Conservation (phyloP, 441 rosid species). For the Metrosideros polymorpha region DNA sequence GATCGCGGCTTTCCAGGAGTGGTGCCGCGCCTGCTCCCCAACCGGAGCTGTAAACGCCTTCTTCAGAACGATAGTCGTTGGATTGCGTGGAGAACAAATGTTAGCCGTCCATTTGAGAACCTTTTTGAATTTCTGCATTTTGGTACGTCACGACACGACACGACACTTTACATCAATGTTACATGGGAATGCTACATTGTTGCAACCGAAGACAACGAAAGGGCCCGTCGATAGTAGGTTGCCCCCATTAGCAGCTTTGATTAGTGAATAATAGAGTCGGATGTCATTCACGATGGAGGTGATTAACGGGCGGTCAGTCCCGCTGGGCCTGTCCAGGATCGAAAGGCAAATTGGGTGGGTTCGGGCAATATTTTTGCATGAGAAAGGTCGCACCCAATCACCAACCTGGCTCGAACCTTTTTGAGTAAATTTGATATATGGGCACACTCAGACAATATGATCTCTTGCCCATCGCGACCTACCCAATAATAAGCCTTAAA, state of each 20-base stretch:
- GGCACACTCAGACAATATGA: accelerated
- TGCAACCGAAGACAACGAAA: background rate
- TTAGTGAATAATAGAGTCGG: background rate
- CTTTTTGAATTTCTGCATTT: no score
- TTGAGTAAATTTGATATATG: background rate
- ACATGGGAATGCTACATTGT: no score
- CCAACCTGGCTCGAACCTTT: accelerated
- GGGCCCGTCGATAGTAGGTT: no score
- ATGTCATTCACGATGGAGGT: accelerated
- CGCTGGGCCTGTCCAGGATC: accelerated
- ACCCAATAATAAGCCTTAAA: background rate
- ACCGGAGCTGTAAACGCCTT: no score
- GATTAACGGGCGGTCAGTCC: background rate
- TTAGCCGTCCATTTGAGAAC: background rate
- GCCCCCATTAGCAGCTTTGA: background rate
- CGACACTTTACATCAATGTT: background rate
- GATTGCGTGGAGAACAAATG: background rate
- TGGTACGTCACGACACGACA: no score
- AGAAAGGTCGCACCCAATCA: background rate
- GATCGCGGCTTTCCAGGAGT: background rate
- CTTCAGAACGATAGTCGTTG: background rate
- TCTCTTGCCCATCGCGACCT: accelerated
- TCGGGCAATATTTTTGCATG: background rate
- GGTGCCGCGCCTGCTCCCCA: background rate
- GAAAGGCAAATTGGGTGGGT: background rate